Evolutionary conservation across 2,329 filamentous ascomycete genomes (phyloP).

Genomic region (Ceratocystis diversiconidia): DNA sequence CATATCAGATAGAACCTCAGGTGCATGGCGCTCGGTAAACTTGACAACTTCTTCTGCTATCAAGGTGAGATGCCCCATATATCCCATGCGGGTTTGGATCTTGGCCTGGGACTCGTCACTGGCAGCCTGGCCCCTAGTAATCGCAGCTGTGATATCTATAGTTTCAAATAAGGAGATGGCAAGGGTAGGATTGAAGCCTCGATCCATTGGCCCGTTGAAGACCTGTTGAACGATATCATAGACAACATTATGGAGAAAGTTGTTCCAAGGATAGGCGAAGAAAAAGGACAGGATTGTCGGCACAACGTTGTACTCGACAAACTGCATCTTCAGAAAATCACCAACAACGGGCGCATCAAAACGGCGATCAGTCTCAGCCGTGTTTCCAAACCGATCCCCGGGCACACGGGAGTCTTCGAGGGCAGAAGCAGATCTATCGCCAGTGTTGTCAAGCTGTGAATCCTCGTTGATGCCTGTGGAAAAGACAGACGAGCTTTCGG

Average conservation of each 20-base stretch:
- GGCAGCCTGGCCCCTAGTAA: constrained; percentile 75
- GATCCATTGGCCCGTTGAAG: constrained; percentile 95
- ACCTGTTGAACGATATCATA: constrained; percentile 99
- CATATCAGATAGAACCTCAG: constrained; percentile 67
- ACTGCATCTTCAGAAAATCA: constrained; percentile 88
- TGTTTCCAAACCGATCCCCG: neutral
- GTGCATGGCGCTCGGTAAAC: constrained; percentile 86
- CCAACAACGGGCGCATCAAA: constrained; percentile 54
- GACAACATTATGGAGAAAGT: constrained; percentile 96
- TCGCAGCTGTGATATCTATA: constrained; percentile 77
- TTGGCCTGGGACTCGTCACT: constrained; percentile 76
- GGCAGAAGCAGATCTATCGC: constrained; percentile 2
- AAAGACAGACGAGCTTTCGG: constrained; percentile 18
- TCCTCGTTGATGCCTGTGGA: constrained; percentile 16
- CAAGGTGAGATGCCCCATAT: constrained; percentile 94
- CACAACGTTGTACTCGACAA: constrained; percentile 86
- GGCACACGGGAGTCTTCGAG: constrained; percentile 6
- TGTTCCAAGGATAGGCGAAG: constrained; percentile 98
- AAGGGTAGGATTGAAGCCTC: constrained; percentile 77
- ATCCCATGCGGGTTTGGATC: constrained; percentile 82
- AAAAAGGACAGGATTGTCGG: constrained; percentile 97
- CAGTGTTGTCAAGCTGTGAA: constrained; percentile 9
- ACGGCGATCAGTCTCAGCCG: neutral
- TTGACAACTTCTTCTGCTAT: constrained; percentile 98
- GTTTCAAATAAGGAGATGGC: constrained; percentile 88